Conservation (phyloP, 495 filamentous ascomycete species). For the Daldinia bambusicola region DNA sequence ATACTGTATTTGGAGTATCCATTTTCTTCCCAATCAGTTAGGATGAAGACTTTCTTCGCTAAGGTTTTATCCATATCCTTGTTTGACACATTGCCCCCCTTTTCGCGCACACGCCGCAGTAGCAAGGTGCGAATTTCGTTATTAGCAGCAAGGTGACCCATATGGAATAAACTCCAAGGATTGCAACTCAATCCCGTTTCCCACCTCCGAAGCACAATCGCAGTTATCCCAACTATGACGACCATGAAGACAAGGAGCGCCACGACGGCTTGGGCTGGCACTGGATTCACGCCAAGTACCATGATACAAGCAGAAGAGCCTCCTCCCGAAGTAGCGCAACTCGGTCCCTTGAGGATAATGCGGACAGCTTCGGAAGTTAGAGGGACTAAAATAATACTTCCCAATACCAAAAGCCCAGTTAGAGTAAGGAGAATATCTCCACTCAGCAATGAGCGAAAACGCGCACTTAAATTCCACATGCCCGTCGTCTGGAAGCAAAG, state of each 20-base stretch:
- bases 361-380: slow-evolving; percentile 42
- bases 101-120: slow-evolving; percentile 25
- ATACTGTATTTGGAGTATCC: slow-evolving; percentile 28
- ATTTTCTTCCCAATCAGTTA: slow-evolving; percentile 37
- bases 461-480: slow-evolving; percentile 26
- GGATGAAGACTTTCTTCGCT: slow-evolving; percentile 17
- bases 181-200: slow-evolving; percentile 47
- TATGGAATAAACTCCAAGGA: slow-evolving; percentile 46
- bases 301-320: slow-evolving; percentile 31
- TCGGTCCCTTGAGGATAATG: slow-evolving; percentile 37
- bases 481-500: slow-evolving; percentile 43
- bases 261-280: slow-evolving; percentile 32
- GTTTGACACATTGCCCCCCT: slow-evolving; percentile 31
- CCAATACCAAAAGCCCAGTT: slow-evolving; percentile 40
- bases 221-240: slow-evolving; percentile 27
- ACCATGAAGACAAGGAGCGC: slow-evolving; percentile 40
- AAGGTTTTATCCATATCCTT: slow-evolving; percentile 23
- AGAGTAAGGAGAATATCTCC: slow-evolving; percentile 40
- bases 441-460: slow-evolving; percentile 29
- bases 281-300: slow-evolving; percentile 31
- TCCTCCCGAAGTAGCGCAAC: slow-evolving; percentile 19
- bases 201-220: slow-evolving; percentile 43
- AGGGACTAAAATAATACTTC: slow-evolving; percentile 39
- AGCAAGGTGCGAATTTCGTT: slow-evolving; percentile 40
- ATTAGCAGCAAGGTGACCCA: slow-evolving; percentile 43